A percentile compares a stretch with the other conserved stretches of the same genome.
These are phyloP conservation scores for Corrigiola litoralis DNA, from an alignment of 179 eudicot genomes.

Conservation along the genomic window DNA sequence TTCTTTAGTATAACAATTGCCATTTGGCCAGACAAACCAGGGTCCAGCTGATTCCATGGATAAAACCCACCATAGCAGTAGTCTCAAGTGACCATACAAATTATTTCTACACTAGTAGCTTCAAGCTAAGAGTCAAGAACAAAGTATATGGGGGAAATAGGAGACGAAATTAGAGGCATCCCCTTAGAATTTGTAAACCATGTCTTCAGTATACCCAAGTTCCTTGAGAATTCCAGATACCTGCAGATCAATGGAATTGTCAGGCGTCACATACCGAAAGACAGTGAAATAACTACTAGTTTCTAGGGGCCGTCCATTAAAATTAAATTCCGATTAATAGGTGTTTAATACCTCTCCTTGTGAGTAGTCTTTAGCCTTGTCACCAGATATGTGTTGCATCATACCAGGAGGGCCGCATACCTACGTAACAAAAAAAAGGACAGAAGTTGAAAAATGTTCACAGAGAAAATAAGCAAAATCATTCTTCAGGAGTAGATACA, in stretches of 20 bases:
- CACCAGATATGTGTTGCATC: constrained; percentile 63
- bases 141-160: not conserved
- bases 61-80: too few species aligned
- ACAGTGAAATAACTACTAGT: too few species aligned
- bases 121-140: not conserved
- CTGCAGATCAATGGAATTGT: constrained; percentile 31
- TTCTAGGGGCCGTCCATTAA: not conserved
- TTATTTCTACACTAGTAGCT: too few species aligned
- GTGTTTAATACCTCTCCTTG: constrained; percentile 53
- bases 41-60: too few species aligned
- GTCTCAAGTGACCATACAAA: not conserved
- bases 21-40: too few species aligned
- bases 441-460: not conserved
- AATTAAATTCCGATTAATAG: not conserved
- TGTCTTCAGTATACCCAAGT: constrained; percentile 72
- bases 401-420: constrained; percentile 77
- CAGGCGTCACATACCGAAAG: not conserved
- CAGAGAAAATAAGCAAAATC: not conserved
- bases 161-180: not conserved
- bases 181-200: constrained; percentile 87
- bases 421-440: constrained; percentile 23
- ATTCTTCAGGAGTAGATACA: too few species aligned
- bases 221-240: constrained; percentile 77
- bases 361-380: constrained; percentile 48
- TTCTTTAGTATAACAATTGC: constrained; percentile 10